Percentiles rank a stretch among this genome's conserved stretches.
These are phyloP conservation scores for Chlorella vulgaris DNA, from an alignment of 139 green algal genomes.

Conservation along the genomic window DNA sequence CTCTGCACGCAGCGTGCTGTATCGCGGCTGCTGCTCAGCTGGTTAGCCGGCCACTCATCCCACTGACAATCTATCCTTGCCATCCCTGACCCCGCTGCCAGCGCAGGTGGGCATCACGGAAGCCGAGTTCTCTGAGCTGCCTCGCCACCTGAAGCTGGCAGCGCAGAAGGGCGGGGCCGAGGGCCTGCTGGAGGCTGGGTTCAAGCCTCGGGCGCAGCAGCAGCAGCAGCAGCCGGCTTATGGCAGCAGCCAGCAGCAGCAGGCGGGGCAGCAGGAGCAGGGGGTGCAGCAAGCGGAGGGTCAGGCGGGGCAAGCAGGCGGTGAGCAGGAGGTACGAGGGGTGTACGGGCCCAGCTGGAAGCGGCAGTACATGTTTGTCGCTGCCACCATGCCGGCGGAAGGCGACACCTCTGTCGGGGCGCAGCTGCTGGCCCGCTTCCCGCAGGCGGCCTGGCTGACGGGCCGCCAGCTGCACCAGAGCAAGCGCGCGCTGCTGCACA, in stretches of 20 bases:
- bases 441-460: slow-evolving; percentile 73
- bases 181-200: slow-evolving; percentile 61
- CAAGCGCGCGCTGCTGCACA: slow-evolving; percentile 53
- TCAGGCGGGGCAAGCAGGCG: not conserved
- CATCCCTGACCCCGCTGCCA: not conserved
- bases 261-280: no score
- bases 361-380: slow-evolving; percentile 94
- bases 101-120: slow-evolving; percentile 24
- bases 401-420: slow-evolving; percentile 65
- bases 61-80: not conserved
- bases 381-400: slow-evolving; percentile 86
- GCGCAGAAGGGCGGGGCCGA: slow-evolving; percentile 38
- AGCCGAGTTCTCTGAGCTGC: slow-evolving; percentile 54
- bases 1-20: no score
- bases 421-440: slow-evolving; percentile 64
- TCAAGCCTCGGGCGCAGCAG: not conserved
- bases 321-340: not conserved
- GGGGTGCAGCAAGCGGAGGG: not conserved
- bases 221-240: not conserved
- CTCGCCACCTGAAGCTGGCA: slow-evolving; percentile 57
- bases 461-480: slow-evolving; percentile 72
- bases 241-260: not conserved
- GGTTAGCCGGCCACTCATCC: no score
- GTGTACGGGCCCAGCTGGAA: slow-evolving; percentile 38
- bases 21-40: no score